Percentiles rank a stretch among this genome's conserved stretches.
phyloP scores from a whole-genome alignment of 2,329 filamentous ascomycete species.

The Amesomyces nigricolor region DNA sequence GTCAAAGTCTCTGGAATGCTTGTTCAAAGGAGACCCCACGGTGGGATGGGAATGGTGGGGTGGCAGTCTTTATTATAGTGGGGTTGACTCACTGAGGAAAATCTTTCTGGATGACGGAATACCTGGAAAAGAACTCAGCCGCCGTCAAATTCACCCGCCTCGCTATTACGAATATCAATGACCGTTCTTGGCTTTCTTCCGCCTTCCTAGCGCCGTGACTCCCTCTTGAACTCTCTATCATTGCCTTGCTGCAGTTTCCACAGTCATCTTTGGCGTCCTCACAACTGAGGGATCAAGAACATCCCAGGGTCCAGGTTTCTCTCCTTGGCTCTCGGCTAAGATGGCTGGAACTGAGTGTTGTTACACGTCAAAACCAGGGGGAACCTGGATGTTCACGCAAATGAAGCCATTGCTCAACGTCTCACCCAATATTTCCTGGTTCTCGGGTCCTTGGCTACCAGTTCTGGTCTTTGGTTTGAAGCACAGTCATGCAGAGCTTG shows the following conservation, averaged over 20 bases:
- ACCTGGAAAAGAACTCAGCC: neutral
- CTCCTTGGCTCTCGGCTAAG: too few relatives aligned
- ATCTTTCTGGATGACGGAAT: conserved; percentile 25
- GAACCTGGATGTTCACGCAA: neutral
- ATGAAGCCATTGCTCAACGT: neutral
- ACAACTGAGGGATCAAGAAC: too few relatives aligned
- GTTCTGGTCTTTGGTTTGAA: neutral
- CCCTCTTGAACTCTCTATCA: too few relatives aligned
- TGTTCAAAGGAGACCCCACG: conserved; percentile 14
- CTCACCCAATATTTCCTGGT: neutral
- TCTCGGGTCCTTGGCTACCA: neutral
- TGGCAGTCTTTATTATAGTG: conserved; percentile 19
- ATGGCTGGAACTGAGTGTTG: too few relatives aligned
- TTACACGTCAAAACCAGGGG: neutral
- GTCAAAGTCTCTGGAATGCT: conserved; percentile 9
- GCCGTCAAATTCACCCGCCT: neutral
- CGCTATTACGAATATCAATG: neutral
- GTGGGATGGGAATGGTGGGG: conserved; percentile 20
- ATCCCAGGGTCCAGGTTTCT: too few relatives aligned
- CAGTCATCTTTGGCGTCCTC: too few relatives aligned
- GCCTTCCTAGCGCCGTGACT: neutral
- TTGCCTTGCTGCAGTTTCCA: too few relatives aligned
- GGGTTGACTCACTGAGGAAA: conserved; percentile 26
- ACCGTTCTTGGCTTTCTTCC: neutral
- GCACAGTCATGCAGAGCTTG: neutral